These are phyloP conservation scores for Suillus variegatus DNA, from an alignment of 768 basidiomycete species.

Conservation along the genomic window DNA sequence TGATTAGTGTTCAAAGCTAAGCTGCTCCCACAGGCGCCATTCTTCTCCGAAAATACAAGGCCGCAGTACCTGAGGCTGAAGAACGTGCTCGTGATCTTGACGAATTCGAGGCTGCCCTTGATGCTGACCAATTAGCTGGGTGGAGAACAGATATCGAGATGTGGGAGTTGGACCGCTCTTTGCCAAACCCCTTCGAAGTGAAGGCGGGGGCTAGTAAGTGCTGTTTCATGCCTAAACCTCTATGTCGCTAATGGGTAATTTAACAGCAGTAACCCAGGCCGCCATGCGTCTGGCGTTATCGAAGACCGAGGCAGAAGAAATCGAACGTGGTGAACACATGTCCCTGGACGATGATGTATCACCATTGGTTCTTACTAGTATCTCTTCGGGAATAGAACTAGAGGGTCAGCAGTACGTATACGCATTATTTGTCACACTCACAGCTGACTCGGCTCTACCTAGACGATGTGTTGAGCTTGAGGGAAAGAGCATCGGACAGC, in stretches of 20 bases:
- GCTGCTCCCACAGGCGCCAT: too few relatives aligned
- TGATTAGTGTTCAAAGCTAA: too few relatives aligned
- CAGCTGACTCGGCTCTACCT: neutral
- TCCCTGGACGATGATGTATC: conserved; percentile 12
- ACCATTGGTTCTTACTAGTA: conserved; percentile 28
- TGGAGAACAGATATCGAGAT: conserved; percentile 22
- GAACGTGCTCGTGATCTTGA: neutral
- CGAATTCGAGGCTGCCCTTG: neutral
- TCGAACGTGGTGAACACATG: neutral
- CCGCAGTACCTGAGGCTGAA: neutral
- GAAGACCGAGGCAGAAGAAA: conserved; percentile 20
- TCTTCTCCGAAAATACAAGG: too few relatives aligned
- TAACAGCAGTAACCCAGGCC: conserved; percentile 14
- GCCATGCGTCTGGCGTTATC: conserved; percentile 22
- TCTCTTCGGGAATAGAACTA: conserved; percentile 32
- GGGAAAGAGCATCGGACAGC: neutral
- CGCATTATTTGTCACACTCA: neutral
- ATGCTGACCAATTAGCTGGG: neutral
- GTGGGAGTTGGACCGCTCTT: conserved; percentile 26
- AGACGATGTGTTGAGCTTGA: neutral
- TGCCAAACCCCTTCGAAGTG: conserved; percentile 21
- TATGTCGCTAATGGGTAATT: neutral
- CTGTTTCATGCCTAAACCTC: neutral
- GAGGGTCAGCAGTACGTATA: conserved; percentile 36
- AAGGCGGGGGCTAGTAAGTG: conserved; percentile 11